These are phyloP conservation scores for Trichoderma simmonsii DNA, from an alignment of 2,329 filamentous ascomycete genomes.

Conservation along the genomic window DNA sequence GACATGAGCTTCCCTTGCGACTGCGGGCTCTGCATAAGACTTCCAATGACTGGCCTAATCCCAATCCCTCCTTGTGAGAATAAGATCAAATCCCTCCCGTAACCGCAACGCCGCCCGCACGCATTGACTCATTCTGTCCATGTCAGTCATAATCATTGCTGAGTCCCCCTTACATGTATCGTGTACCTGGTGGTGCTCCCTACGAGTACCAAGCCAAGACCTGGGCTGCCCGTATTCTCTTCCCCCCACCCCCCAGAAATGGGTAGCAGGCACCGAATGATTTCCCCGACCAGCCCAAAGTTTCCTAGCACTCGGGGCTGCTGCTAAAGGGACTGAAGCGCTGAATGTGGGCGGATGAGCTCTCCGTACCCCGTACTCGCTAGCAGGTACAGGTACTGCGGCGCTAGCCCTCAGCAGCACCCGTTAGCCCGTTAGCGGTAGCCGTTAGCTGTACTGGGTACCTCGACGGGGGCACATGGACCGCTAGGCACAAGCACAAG, in stretches of 20 bases:
- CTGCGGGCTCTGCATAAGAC: not conserved
- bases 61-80: not conserved
- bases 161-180: not conserved
- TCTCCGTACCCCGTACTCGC: slow-evolving; percentile 1
- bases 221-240: not conserved
- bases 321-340: not conserved
- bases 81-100: not conserved
- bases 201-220: not conserved
- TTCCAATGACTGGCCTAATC: not conserved
- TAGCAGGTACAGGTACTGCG: not conserved
- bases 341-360: not conserved
- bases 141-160: not conserved
- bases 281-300: not conserved
- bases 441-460: not conserved
- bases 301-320: not conserved
- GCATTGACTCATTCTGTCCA: not conserved
- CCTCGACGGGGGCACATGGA: not conserved
- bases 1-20: not conserved
- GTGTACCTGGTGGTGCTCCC: not conserved
- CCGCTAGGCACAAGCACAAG: not conserved
- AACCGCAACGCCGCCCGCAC: not conserved
- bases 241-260: not conserved
- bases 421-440: not conserved
- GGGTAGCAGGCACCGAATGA: not conserved
- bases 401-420: not conserved